phyloP scores from a whole-genome alignment of 2,329 filamentous ascomycete genomes.

The Epichloe glyceriae region DNA sequence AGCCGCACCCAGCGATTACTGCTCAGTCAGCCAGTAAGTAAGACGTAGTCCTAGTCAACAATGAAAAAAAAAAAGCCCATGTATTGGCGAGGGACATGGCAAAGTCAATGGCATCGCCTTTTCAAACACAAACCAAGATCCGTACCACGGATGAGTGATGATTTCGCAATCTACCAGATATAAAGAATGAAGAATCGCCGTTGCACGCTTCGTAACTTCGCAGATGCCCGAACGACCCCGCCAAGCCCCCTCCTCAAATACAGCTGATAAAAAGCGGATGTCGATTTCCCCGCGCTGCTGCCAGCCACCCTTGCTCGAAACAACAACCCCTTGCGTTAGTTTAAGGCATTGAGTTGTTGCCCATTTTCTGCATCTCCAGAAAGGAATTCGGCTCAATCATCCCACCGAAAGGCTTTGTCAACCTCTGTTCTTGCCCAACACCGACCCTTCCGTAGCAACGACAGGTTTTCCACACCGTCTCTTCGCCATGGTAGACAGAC shows the following conservation, averaged over 20 bases:
- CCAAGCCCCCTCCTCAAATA: neutral
- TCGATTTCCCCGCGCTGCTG: neutral
- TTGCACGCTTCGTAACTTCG: too few relatives aligned
- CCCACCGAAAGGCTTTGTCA: neutral
- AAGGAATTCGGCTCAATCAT: neutral
- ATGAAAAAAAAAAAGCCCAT: too few relatives aligned
- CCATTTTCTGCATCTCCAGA: neutral
- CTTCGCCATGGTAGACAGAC: conserved; percentile 59
- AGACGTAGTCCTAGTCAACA: too few relatives aligned
- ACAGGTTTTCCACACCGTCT: neutral
- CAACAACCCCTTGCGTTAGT: neutral
- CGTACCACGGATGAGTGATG: too few relatives aligned
- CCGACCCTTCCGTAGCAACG: neutral
- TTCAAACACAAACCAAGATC: too few relatives aligned
- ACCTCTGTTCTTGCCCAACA: neutral
- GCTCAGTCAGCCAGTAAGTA: too few relatives aligned
- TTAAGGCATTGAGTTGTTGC: neutral
- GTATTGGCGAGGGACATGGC: too few relatives aligned
- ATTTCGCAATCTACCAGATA: too few relatives aligned
- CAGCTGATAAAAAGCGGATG: neutral
- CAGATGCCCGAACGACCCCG: too few relatives aligned
- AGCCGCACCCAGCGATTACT: too few relatives aligned
- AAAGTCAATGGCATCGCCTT: too few relatives aligned
- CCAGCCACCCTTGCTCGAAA: neutral
- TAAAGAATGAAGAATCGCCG: too few relatives aligned